Evolutionary conservation across 768 basidiomycete species (phyloP).

Genomic region (Lyophyllum shimeji): DNA sequence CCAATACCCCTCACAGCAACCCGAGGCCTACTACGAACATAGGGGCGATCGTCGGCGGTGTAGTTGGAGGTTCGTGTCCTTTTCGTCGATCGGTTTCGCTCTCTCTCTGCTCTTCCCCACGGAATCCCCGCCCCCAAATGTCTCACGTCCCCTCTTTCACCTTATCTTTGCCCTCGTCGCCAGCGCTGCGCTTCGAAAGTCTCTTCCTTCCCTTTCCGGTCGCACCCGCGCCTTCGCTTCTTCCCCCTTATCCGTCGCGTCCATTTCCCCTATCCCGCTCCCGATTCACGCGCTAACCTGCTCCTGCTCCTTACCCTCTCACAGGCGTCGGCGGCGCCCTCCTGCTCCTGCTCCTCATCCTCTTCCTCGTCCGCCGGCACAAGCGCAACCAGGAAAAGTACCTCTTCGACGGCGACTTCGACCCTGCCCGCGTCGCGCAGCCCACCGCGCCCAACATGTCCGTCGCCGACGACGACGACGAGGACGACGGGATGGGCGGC

Average conservation of each 20-base stretch:
- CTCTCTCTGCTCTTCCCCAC: too few relatives aligned
- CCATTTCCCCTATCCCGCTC: not conserved
- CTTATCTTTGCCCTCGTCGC: too few relatives aligned
- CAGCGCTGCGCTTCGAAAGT: too few relatives aligned
- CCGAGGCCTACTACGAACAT: slow-evolving; percentile 20
- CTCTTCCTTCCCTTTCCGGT: too few relatives aligned
- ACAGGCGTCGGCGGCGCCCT: slow-evolving; percentile 30
- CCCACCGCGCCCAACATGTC: slow-evolving; percentile 15
- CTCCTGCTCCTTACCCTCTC: not conserved
- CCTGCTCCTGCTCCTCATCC: slow-evolving; percentile 20
- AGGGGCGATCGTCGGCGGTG: slow-evolving; percentile 50
- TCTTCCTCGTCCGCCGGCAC: slow-evolving; percentile 29
- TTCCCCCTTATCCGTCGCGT: too few relatives aligned
- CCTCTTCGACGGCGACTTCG: slow-evolving; percentile 42
- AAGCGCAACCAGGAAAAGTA: slow-evolving; percentile 18
- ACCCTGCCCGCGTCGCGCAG: slow-evolving; percentile 29
- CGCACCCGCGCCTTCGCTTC: too few relatives aligned
- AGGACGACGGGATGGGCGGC: slow-evolving; percentile 37
- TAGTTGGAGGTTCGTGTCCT: slow-evolving; percentile 42
- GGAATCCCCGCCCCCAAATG: too few relatives aligned
- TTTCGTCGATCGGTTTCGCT: too few relatives aligned
- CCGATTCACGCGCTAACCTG: not conserved
- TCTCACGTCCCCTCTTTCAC: too few relatives aligned
- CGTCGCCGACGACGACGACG: slow-evolving; percentile 13
- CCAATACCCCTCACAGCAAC: slow-evolving; percentile 3